Evolutionary conservation across 1,284 basidiomycete species (phyloP), one percentile per base, ranked within the genome.

Genomic region (Cryptococcus maquisensis): DNA sequence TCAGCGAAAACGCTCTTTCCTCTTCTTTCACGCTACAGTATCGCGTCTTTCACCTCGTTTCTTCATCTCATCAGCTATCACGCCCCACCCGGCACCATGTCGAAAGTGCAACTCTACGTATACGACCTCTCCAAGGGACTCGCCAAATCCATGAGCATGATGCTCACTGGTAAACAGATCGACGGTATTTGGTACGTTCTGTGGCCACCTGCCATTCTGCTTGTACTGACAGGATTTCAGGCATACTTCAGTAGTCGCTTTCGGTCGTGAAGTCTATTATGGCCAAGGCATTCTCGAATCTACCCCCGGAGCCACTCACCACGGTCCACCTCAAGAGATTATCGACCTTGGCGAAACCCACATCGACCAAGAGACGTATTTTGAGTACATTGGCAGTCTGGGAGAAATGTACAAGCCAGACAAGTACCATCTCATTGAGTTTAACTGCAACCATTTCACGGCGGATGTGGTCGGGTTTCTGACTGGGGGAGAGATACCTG

Each of bases 51-150:
- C 28, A 32, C 8, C n/a, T n/a, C n/a, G 8, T 47, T 47, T 10
- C 24, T 8, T 21, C 2, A 24, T 18, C 6, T 24, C 36, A 28
- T 9, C 40, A 13, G n/a, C n/a, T n/a, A n/a, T n/a, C 20, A n/a
- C 39, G 7, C 20, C 26, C 35, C n/a, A 41, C 49, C 15, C 49
- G 10, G 49, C 21, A 16, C 21, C 37, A 77, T 77, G 75, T 70
- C 74, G 32, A 75, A 79, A 40, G 86, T 89, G 24, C 78, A 87
- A 65, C 82, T 96, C 38, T 93, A 92, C 67, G 84, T 95, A 0
- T 96, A 96, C 74, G 92, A 96, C 71, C 84, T 94, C 53, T 91
- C 85, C 69, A 84, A 86, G 24, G 91, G 91, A 43, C 80, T 94
- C 65, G 91, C 90, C 3, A 81, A 81, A 55, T 81, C 84, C 56